Base-by-base conservation (phyloP, 768 basidiomycete species). In the Roridomyces roridus region DNA sequence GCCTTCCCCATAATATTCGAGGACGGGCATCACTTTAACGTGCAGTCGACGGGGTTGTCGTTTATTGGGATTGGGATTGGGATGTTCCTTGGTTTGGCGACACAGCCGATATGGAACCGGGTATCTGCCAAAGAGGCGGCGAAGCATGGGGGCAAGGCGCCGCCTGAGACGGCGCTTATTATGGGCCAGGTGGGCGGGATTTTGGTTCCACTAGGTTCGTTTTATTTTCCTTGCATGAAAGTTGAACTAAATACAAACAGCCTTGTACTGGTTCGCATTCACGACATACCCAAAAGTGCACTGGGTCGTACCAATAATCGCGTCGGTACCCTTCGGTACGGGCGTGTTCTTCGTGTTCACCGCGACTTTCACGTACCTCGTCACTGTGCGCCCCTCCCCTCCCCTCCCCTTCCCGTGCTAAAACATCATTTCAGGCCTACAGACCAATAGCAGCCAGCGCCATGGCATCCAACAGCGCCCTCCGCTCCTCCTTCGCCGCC, bases 101-200 rank as follows among this genome's bases (percentile, higher is more conserved):
- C 83, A 64, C 70, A 91, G 79, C 81, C 80, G 60, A 72, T 71
- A 70, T 69, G 83, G 88, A 78, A 83, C 56, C 77, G 80, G 83
- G 63, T 74, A 23, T 77, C 75, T 50, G 66, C 63, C 25, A 70
- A 71, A 21, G 71, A 78, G 59, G 70, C 77, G 7, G 59, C 62
- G 14, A 72, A 72, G 44, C 66, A 81, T 58, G 72, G 72, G 17
- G 82, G 80, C 4, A 65, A 71, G 37, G 78, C 86, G 0, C 87
- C 89, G 1, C 86, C 89, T 0, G 91, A 93, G 70, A 74, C 78
- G 10, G 78, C 84, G 9, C 81, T 92, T 4, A 65, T 85, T 47
- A 85, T 87, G 77, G 89, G 86, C 6, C 79, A 88, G 71, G 71
- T 82, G 4, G 91, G 89, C n/a, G 89, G 77, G 2, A 68, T 91